Base-by-base conservation (phyloP, 108 stramenopile genomes). In the Cylindrotheca fusiformis region DNA sequence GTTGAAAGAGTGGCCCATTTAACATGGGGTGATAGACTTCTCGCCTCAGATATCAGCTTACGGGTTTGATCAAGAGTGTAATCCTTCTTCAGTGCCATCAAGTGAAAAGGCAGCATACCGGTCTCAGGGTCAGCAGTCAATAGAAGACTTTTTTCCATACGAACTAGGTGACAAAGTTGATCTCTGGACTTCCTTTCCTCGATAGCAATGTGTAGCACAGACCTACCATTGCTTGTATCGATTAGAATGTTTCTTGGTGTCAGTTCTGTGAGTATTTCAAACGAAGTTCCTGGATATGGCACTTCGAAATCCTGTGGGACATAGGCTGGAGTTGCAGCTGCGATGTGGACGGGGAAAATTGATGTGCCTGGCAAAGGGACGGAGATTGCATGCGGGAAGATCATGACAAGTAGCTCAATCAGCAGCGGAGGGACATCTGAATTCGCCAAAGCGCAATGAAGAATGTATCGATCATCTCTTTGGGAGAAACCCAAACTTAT, bases 231-330 rank as follows among this genome's bases (percentile, higher is more conserved):
- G 5, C 61, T 48, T 48, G 45, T 46, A 1, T 41, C 36, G 59
- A 31, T 18, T 30, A 27, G 2, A 52, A 62, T 2, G 53, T 72
- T 27, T 51, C 59, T 23, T 68, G 60, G 49, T 67, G 60, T 26
- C 81, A 75, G 30, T 81, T 66, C 19, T 76, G 55, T 21, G 81
- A 53, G 58, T 83, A 65, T 33, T 70, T 56, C 27, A 83, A 33
- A 29, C 41, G 52, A 20, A 32, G 36, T 32, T 31, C 25, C 33
- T 23, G 63, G 36, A 46, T 55, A 62, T 26, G 72, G 59, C 20
- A 67, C 3, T 57, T 74, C 72, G 23, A 67, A 74, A 4, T 50
- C 18, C 49, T 67, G 65, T 19, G 63, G 72, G 2, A 49, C 51
- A 50, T 74, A 74, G 19, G 59, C 12, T 6, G 56, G 17, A 5